Base-by-base conservation (phyloP, 1,284 basidiomycete genomes). In the Cystobasidium pallidum region DNA sequence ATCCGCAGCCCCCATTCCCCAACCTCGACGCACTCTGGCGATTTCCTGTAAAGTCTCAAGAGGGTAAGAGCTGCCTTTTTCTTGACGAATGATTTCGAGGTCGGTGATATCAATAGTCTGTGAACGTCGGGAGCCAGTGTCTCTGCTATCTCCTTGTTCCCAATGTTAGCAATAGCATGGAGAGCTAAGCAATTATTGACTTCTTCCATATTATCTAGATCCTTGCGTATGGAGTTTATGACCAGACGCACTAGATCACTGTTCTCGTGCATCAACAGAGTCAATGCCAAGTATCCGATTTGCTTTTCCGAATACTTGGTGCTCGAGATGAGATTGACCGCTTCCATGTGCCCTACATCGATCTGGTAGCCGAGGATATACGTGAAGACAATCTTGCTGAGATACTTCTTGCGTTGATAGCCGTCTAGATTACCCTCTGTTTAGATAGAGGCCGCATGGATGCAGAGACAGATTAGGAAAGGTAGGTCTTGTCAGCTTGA, bases 301-400 rank as follows among this genome's bases (percentile, higher is more conserved):
- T 99, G 96, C 83, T 99, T 99, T 84, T 99, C 96, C 78, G 91
- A 94, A 81, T 99, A 99, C 80, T 96, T 98, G 55, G 87, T 83
- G 80, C 92, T 94, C 45, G 94, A 91, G 78, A 99, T 97, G 76
- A 99, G 86, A 81, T 99, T 97, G 78, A 99, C 91, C 15, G 96
- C 95, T 80, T 99, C 95, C 94, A 99, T 96, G 81, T 99, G 95
- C 4, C 96, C 96, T 41, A 99, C 88, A 80, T 99, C 96, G 78
- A 99, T 94, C 82, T 94, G 94, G 84, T 99, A 99, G 39, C 96
- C 96, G 73, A 99, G 85, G 77, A 99, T 99, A 80, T 97, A 98
- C 21, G 96, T 98, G 84, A 99, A 99, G 75, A 99, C 90, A 78
- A 99, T 95, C 84, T 99, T 98, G 73, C 83, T 88, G 51, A 70